Evolutionary conservation across 805 yeast genomes (phyloP), one percentile per base, ranked within the genome.

Genomic region (Kurtzmaniella cleridarum): DNA sequence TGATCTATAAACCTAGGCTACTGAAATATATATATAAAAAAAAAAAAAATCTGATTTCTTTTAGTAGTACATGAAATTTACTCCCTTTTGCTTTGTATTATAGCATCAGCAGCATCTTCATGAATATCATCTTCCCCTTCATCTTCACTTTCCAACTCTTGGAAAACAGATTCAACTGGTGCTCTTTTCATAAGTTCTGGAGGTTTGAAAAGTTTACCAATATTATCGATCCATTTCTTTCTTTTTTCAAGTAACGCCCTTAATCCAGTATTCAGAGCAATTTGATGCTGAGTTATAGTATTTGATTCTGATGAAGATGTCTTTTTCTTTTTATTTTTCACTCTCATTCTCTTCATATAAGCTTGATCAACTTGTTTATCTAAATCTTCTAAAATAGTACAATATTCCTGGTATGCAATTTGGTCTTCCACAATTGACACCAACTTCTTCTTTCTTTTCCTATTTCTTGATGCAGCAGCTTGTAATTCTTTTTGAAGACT

Each of bases 351-450:
- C 59, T 89, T 84, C 46, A 84, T 65, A 56, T 90, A 93, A 15
- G 95, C 90, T 59, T 87, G 97, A 57, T 93, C 98, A 28, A 93
- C 90, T 62, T 93, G 99, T 58, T 91, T 93, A 59, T 93, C 97
- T 48, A 93, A 69, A 55, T 93, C 98, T 41, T 93, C 98, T 42
- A 89, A 62, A 38, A 93, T 90, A 10, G 91, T 84, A 42, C 81
- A 71, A 59, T 87, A 93, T 59, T 93, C 98, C 57, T 91, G 96
- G 79, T 90, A 93, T 20, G 97, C 96, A 51, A 93, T 71, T 50
- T 86, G 95, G 47, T 85, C 93, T 49, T 89, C 91, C 12, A 93
- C 73, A 1, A 82, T 51, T 1, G 95, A 95, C 18, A 81, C 63
- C 28, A 93, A 54, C 30, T 69, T 64, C 42, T 76, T 71, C 59